phyloP scores from a whole-genome alignment of 75 land plant species.

The Azolla pinnata region DNA sequence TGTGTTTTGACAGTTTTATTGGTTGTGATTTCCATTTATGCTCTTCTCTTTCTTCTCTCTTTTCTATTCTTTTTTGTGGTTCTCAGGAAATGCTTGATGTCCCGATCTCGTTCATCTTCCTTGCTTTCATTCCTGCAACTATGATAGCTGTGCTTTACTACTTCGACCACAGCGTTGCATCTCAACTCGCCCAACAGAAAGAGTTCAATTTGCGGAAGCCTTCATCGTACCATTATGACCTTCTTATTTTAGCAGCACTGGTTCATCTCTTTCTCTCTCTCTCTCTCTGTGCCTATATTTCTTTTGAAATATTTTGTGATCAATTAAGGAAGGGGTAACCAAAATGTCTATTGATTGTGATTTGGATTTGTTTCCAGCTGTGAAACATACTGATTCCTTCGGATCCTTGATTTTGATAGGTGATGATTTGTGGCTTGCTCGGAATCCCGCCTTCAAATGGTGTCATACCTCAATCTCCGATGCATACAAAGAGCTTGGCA shows the following conservation, averaged over 20 bases:
- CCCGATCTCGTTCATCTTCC: constrained; percentile 54
- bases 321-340: not conserved
- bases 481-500: constrained; percentile 64
- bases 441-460: constrained; percentile 71
- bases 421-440: constrained; percentile 46
- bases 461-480: constrained; percentile 67
- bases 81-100: constrained; percentile 80
- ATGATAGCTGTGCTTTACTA: constrained; percentile 73
- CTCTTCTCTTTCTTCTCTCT: too few relatives aligned
- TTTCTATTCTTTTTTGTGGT: too few relatives aligned
- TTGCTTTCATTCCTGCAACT: constrained; percentile 74
- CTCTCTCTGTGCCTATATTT: not conserved
- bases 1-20: not conserved
- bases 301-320: too few relatives aligned
- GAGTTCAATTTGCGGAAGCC: constrained; percentile 86
- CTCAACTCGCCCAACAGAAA: constrained; percentile 82
- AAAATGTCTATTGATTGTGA: not conserved
- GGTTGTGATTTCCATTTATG: too few relatives aligned
- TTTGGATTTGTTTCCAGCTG: not conserved
- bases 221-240: constrained; percentile 71
- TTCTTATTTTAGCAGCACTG: constrained; percentile 65
- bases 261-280: constrained; percentile 24
- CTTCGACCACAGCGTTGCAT: constrained; percentile 83
- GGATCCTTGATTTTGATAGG: too few relatives aligned
- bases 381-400: too few relatives aligned